These are phyloP conservation scores for Erodium texanum DNA, from an alignment of 441 rosid species.

Conservation along the genomic window DNA sequence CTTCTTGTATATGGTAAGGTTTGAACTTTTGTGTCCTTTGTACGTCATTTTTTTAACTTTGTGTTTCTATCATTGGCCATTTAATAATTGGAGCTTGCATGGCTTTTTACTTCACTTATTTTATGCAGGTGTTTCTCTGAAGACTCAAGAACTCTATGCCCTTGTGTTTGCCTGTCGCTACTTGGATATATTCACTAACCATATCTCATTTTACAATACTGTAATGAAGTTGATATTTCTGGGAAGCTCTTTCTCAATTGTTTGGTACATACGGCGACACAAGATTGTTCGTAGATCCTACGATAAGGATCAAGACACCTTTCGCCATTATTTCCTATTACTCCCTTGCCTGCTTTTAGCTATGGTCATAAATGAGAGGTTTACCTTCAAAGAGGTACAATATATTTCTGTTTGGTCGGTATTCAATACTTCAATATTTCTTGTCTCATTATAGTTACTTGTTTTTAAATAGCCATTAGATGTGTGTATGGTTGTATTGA, in stretches of 20 bases:
- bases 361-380: slow-evolving; percentile 40
- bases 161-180: slow-evolving; percentile 47
- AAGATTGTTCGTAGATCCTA: slow-evolving; percentile 47
- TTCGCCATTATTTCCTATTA: slow-evolving; percentile 46
- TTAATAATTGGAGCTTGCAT: not conserved
- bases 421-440: too few relatives aligned
- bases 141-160: slow-evolving; percentile 66
- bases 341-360: slow-evolving; percentile 48
- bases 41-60: too few relatives aligned
- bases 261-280: slow-evolving; percentile 55
- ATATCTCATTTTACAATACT: slow-evolving; percentile 41
- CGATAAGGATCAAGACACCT: slow-evolving; percentile 57
- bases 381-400: too few relatives aligned
- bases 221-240: slow-evolving; percentile 53
- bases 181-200: slow-evolving; percentile 40
- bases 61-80: not conserved
- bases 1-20: too few relatives aligned
- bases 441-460: slow-evolving; percentile 9
- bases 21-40: too few relatives aligned
- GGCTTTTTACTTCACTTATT: slow-evolving; percentile 7
- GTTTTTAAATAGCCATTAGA: slow-evolving; percentile 27
- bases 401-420: too few relatives aligned
- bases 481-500: slow-evolving; percentile 21
- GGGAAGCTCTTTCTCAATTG: slow-evolving; percentile 55
- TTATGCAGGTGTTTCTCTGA: slow-evolving; percentile 49